phyloP scores from a whole-genome alignment of 2,329 filamentous ascomycete genomes.

The Paraphoma chrysanthemicola region DNA sequence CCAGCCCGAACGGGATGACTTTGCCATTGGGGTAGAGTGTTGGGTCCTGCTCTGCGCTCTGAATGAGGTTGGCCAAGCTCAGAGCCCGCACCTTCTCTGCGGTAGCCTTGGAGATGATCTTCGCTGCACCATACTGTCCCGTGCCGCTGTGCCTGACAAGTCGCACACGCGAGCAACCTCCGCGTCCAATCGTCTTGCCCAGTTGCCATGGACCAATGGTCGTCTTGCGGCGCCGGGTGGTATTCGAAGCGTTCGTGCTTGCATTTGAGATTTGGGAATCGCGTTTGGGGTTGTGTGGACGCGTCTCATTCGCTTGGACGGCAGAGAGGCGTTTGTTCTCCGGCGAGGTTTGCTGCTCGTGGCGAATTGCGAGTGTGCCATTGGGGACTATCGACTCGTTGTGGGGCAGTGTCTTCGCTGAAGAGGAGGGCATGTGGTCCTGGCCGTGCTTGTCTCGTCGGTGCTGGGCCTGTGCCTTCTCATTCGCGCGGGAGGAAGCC shows the following conservation, averaged over 20 bases:
- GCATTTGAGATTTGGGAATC: slow-evolving; percentile 62
- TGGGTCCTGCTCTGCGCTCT: slow-evolving; percentile 69
- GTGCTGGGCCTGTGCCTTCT: slow-evolving; percentile 25
- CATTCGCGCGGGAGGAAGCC: slow-evolving; percentile 42
- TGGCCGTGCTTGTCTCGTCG: slow-evolving; percentile 27
- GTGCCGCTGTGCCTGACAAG: slow-evolving; percentile 81
- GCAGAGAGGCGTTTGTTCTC: slow-evolving; percentile 63
- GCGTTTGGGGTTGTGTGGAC: slow-evolving; percentile 56
- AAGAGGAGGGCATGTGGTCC: slow-evolving; percentile 20
- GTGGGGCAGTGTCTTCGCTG: slow-evolving; percentile 44
- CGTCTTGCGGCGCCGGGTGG: slow-evolving; percentile 65
- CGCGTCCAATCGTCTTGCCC: slow-evolving; percentile 86
- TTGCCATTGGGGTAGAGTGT: slow-evolving; percentile 63
- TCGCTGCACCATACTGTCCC: slow-evolving; percentile 85
- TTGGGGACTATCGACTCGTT: slow-evolving; percentile 55
- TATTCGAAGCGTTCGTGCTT: slow-evolving; percentile 61
- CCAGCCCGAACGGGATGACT: slow-evolving; percentile 85
- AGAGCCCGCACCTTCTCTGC: slow-evolving; percentile 83
- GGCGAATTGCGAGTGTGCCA: slow-evolving; percentile 51
- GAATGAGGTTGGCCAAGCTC: slow-evolving; percentile 83
- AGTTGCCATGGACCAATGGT: slow-evolving; percentile 94
- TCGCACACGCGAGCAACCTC: slow-evolving; percentile 86
- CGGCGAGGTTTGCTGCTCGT: slow-evolving; percentile 37
- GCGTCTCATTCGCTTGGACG: slow-evolving; percentile 55
- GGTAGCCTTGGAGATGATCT: slow-evolving; percentile 86